These are phyloP conservation scores for Stropharia rugosoannulata DNA, from an alignment of 768 basidiomycete species.

Conservation along the genomic window DNA sequence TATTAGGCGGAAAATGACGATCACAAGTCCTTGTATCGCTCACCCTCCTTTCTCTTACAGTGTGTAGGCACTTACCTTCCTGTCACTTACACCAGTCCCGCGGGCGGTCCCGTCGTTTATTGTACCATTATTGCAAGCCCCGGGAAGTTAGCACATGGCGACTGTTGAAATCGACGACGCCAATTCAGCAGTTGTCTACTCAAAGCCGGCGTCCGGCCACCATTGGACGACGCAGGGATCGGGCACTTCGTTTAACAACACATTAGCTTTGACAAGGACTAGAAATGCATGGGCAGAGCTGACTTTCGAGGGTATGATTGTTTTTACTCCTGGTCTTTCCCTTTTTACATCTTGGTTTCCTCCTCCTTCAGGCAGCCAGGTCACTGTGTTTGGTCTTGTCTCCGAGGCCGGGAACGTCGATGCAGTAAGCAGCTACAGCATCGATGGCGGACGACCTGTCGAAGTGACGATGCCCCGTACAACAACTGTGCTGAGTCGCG, in stretches of 20 bases:
- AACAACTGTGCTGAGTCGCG: background rate
- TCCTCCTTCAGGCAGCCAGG: constrained; percentile 5
- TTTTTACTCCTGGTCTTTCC: too few species aligned
- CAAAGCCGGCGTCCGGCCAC: constrained; percentile 5
- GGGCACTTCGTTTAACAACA: background rate
- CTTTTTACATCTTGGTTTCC: too few species aligned
- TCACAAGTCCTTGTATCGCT: too few species aligned
- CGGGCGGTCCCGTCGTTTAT: too few species aligned
- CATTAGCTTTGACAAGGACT: constrained; percentile 4
- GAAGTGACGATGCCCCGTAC: background rate
- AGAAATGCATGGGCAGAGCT: constrained; percentile 7
- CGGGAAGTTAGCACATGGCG: too few species aligned
- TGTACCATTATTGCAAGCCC: too few species aligned
- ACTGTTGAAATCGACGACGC: constrained; percentile 4
- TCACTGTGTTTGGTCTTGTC: constrained; percentile 7
- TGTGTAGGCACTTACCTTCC: too few species aligned
- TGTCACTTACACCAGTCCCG: too few species aligned
- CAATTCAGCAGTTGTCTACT: constrained; percentile 4
- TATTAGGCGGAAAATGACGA: too few species aligned
- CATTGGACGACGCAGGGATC: constrained; percentile 7
- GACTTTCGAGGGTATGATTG: constrained; percentile 7
- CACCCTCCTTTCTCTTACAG: too few species aligned
- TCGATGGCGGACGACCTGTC: background rate
- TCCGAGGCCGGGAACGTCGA: background rate
- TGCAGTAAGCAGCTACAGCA: constrained; percentile 1